phyloP scores from a whole-genome alignment of 768 basidiomycete genomes.

The Tubosaeta sp. region DNA sequence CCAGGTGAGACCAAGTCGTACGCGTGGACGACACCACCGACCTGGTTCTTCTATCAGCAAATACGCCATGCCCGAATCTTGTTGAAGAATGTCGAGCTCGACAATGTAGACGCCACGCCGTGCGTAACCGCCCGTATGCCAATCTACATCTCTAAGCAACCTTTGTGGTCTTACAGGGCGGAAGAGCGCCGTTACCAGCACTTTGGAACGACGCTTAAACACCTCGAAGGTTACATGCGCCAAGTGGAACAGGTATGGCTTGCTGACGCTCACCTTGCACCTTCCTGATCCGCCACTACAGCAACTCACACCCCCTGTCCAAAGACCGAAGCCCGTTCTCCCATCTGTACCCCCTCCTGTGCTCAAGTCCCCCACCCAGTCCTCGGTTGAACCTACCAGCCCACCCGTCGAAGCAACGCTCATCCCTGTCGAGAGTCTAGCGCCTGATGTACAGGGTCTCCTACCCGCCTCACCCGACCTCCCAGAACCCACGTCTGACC shows the following conservation, averaged over 20 bases:
- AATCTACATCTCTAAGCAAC: background rate
- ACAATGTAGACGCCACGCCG: slow-evolving; percentile 42
- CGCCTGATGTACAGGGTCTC: slow-evolving; percentile 28
- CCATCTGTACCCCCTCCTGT: slow-evolving; percentile 47
- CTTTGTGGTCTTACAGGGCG: slow-evolving; percentile 30
- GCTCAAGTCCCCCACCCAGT: slow-evolving; percentile 5
- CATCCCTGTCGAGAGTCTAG: slow-evolving; percentile 21
- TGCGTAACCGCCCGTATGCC: slow-evolving; percentile 26
- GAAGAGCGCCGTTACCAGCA: slow-evolving; percentile 43
- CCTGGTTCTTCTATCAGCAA: slow-evolving; percentile 26
- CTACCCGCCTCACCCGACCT: slow-evolving; percentile 34
- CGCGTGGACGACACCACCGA: background rate
- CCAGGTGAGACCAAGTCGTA: slow-evolving; percentile 41
- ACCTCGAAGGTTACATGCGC: slow-evolving; percentile 48
- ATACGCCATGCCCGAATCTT: slow-evolving; percentile 55
- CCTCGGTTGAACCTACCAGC: background rate
- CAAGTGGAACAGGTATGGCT: slow-evolving; percentile 48
- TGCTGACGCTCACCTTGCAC: background rate
- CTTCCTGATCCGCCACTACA: slow-evolving; percentile 17
- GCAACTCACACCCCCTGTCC: slow-evolving; percentile 39
- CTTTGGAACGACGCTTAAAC: slow-evolving; percentile 47
- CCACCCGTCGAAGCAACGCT: slow-evolving; percentile 19
- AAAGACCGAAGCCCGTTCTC: slow-evolving; percentile 47
- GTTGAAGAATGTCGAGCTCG: slow-evolving; percentile 53
- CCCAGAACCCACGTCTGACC: slow-evolving; percentile 4